phyloP scores from a whole-genome alignment of 495 filamentous ascomycete species.

The Hyaloscypha variabilis region DNA sequence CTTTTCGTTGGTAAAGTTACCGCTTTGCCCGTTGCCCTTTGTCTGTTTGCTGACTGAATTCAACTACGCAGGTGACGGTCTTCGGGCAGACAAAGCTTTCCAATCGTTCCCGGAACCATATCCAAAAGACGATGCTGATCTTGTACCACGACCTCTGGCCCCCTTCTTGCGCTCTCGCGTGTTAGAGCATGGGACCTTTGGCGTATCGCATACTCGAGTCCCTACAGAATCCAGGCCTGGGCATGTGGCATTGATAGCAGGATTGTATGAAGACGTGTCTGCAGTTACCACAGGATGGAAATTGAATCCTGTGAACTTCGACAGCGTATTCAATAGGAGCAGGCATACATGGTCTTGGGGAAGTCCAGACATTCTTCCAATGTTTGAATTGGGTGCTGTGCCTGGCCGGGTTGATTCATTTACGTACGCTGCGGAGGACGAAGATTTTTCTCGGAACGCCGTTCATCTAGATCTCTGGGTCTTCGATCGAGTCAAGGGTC shows the following conservation, averaged over 20 bases:
- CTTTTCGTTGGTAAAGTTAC: constrained; percentile 80
- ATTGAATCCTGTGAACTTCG: constrained; percentile 96
- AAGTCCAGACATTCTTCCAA: constrained; percentile 94
- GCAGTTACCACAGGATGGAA: constrained; percentile 99
- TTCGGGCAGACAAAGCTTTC: constrained; percentile 98
- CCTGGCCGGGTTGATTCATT: constrained; percentile 83
- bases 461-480: constrained; percentile 89
- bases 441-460: constrained; percentile 88
- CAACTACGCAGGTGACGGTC: constrained; percentile 69
- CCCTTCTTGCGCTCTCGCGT: constrained; percentile 92
- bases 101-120: constrained; percentile 92
- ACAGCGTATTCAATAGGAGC: constrained; percentile 97
- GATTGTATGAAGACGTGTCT: constrained; percentile 97
- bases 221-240: constrained; percentile 97
- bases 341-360: constrained; percentile 99
- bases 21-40: background rate
- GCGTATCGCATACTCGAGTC: constrained; percentile 95
- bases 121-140: constrained; percentile 59
- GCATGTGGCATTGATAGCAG: constrained; percentile 97
- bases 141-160: constrained; percentile 73
- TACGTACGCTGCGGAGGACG: constrained; percentile 79
- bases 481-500: constrained; percentile 85
- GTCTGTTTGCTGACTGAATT: constrained; percentile 8
- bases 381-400: constrained; percentile 95
- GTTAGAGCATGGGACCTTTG: constrained; percentile 92